Evolutionary conservation across 2,329 filamentous ascomycete species (phyloP).

Genomic region (Penicillium rolfsii): DNA sequence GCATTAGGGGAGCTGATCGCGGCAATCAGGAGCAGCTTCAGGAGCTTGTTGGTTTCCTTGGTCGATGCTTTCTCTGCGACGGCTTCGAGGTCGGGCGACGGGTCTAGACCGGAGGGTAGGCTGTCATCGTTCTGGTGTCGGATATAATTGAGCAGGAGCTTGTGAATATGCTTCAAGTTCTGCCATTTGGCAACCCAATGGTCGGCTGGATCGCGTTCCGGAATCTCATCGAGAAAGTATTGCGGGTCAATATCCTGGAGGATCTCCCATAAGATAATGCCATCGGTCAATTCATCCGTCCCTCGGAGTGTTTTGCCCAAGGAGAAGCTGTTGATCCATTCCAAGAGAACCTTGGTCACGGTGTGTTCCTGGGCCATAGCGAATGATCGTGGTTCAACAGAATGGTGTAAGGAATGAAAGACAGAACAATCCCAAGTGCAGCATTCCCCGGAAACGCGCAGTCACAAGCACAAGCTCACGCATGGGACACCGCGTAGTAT

Average conservation of each 20-base stretch:
- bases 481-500: background rate
- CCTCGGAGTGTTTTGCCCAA: constrained; percentile 47
- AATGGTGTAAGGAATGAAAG: constrained; percentile 13
- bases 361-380: constrained; percentile 51
- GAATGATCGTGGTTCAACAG: constrained; percentile 20
- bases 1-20: constrained; percentile 62
- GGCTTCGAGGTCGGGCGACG: constrained; percentile 51
- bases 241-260: constrained; percentile 54
- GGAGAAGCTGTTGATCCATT: constrained; percentile 54
- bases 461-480: constrained; percentile 5
- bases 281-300: constrained; percentile 49
- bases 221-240: constrained; percentile 52
- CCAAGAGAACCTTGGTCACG: constrained; percentile 50
- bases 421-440: constrained; percentile 4
- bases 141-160: constrained; percentile 51
- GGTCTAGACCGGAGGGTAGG: constrained; percentile 47
- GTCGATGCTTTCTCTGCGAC: constrained; percentile 50
- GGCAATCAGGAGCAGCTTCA: constrained; percentile 66
- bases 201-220: constrained; percentile 48
- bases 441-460: constrained; percentile 21
- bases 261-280: constrained; percentile 52
- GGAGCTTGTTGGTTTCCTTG: constrained; percentile 56
- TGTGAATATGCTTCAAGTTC: constrained; percentile 54
- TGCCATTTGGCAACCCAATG: constrained; percentile 54
- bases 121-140: constrained; percentile 50